phyloP scores from a whole-genome alignment of 495 filamentous ascomycete genomes.

The Clavariopsis aquatica region DNA sequence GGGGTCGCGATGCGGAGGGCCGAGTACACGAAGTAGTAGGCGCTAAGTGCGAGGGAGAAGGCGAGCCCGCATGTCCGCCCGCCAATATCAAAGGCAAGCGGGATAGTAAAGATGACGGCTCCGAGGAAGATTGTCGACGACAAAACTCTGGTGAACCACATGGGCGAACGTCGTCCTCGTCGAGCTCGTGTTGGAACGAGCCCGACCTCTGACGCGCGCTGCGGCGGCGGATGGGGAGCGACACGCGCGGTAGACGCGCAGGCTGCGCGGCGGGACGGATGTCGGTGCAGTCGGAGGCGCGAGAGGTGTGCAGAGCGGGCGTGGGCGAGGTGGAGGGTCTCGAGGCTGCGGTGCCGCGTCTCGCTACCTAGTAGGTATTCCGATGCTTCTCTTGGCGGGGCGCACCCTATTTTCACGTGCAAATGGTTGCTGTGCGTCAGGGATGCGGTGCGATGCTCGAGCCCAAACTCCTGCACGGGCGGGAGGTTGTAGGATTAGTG shows the following conservation, averaged over 20 bases:
- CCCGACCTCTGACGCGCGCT: slow-evolving; percentile 28
- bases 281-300: slow-evolving; percentile 1
- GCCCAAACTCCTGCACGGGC: background rate
- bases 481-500: background rate
- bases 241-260: slow-evolving; percentile 30
- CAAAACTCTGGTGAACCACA: slow-evolving; percentile 44
- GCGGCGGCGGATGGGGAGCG: slow-evolving; percentile 8
- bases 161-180: slow-evolving; percentile 31
- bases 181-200: slow-evolving; percentile 34
- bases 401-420: slow-evolving; percentile 37
- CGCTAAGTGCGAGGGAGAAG: slow-evolving; percentile 81
- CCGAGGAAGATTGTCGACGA: slow-evolving; percentile 71
- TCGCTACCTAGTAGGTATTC: no score
- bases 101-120: slow-evolving; percentile 88
- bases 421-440: slow-evolving; percentile 6
- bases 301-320: background rate
- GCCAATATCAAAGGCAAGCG: slow-evolving; percentile 95
- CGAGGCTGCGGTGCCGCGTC: slow-evolving; percentile 18
- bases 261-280: slow-evolving; percentile 19
- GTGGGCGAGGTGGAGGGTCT: slow-evolving; percentile 5
- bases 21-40: slow-evolving; percentile 88
- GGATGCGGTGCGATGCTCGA: background rate
- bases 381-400: slow-evolving; percentile 31
- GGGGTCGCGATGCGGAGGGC: slow-evolving; percentile 77
- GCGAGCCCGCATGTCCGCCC: slow-evolving; percentile 90